phyloP scores from a whole-genome alignment of 1,284 basidiomycete species.

The Phaffia rhodozyma region DNA sequence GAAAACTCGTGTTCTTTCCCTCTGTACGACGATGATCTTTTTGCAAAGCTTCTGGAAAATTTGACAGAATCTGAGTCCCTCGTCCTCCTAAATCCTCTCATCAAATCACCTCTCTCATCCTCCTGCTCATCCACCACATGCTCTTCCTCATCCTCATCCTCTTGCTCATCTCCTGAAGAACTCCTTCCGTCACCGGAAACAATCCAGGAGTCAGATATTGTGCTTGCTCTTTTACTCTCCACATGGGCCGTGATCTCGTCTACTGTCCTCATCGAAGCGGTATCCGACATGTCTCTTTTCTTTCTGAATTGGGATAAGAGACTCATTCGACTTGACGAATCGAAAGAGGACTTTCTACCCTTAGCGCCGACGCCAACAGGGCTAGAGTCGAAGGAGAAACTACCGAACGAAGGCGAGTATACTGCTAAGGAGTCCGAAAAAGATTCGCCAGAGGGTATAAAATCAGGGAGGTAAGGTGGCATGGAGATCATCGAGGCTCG shows the following conservation, averaged over 20 bases:
- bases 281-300: constrained; percentile 71
- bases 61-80: not conserved
- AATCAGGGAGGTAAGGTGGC: constrained; percentile 59
- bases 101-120: constrained; percentile 23
- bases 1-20: too few species aligned
- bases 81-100: constrained; percentile 21
- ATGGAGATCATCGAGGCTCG: constrained; percentile 20
- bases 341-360: constrained; percentile 28
- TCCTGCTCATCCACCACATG: constrained; percentile 27
- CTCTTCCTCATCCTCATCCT: constrained; percentile 36
- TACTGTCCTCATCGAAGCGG: constrained; percentile 83
- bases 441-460: constrained; percentile 62
- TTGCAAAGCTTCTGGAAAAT: too few species aligned
- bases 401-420: constrained; percentile 23
- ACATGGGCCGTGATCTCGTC: constrained; percentile 97
- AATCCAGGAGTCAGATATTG: constrained; percentile 32
- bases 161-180: constrained; percentile 31
- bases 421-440: constrained; percentile 60
- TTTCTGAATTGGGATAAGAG: constrained; percentile 67
- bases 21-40: too few species aligned
- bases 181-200: not conserved
- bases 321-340: constrained; percentile 51
- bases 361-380: constrained; percentile 30
- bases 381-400: not conserved
- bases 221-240: constrained; percentile 59